A percentile compares a stretch with the other conserved stretches of the same genome.
Evolutionary conservation across 2,329 filamentous ascomycete species (phyloP).

Genomic region (Xylaria sp.): DNA sequence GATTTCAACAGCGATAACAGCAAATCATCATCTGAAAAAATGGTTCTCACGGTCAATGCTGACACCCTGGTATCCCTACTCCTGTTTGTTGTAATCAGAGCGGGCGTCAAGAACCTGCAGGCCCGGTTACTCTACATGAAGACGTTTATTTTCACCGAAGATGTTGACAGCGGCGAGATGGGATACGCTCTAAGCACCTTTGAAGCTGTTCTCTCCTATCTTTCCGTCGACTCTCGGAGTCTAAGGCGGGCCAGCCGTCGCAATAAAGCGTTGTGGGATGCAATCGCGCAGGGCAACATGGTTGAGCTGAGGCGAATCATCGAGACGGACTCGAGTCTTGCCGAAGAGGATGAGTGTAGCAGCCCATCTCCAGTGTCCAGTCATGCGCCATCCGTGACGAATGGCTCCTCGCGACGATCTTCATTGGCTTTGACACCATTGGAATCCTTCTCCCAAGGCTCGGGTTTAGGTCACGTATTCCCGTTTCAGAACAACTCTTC

Average conservation of each 20-base stretch:
- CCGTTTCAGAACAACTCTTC: conserved; percentile 68
- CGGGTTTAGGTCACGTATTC: conserved; percentile 76
- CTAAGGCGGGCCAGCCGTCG: conserved; percentile 78
- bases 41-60: conserved; percentile 63
- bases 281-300: conserved; percentile 70
- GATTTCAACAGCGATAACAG: conserved; percentile 28
- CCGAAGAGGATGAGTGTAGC: conserved; percentile 41
- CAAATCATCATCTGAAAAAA: conserved; percentile 45
- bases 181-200: conserved; percentile 95
- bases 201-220: conserved; percentile 86
- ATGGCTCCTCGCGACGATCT: conserved; percentile 40
- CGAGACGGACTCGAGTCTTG: conserved; percentile 57
- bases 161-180: conserved; percentile 93
- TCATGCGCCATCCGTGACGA: conserved; percentile 43
- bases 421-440: conserved; percentile 40
- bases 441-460: conserved; percentile 51
- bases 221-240: conserved; percentile 74
- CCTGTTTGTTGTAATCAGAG: conserved; percentile 85
- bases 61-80: conserved; percentile 90
- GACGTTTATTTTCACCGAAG: conserved; percentile 95
- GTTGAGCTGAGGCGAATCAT: conserved; percentile 71
- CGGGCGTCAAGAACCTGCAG: conserved; percentile 80
- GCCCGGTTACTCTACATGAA: conserved; percentile 91
- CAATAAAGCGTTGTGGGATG: conserved; percentile 85
- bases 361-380: conserved; percentile 37